Conservation (phyloP, 371 early-diverging fungal species). For the Basidiobolus heterosporus region DNA sequence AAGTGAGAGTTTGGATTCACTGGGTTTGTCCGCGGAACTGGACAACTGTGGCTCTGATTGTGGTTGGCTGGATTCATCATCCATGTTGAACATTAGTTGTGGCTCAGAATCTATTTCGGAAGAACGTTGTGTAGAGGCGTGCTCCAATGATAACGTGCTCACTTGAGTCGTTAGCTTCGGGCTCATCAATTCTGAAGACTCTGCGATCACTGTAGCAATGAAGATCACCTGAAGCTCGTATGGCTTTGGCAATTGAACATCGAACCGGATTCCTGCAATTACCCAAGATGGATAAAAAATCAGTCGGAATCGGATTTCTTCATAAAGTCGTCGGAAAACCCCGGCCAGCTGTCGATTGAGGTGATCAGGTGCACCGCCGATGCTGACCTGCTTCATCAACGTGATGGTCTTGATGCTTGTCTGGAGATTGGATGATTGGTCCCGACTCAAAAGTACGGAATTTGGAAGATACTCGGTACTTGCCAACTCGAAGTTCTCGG, state of each 20-base stretch:
- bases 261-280: conserved; percentile 34
- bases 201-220: conserved; percentile 32
- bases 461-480: no score
- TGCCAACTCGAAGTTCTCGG: conserved; percentile 8
- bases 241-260: conserved; percentile 30
- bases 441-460: no score
- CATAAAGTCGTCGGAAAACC: conserved; percentile 36
- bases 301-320: conserved; percentile 32
- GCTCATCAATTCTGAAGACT: conserved; percentile 8
- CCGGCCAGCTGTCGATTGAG: conserved; percentile 46
- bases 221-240: conserved; percentile 39
- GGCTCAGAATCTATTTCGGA: conserved; percentile 2
- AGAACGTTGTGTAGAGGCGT: conserved; percentile 10
- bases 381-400: no score
- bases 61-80: conserved; percentile 6
- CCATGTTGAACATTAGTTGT: no score
- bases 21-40: conserved; percentile 4
- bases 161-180: conserved; percentile 12
- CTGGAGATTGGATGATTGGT: no score
- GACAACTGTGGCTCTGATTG: conserved; percentile 13
- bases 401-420: no score
- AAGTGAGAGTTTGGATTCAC: no score
- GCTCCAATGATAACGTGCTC: conserved; percentile 11
- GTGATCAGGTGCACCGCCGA: conserved; percentile 18
- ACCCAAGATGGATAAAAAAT: conserved; percentile 28